A percentile compares a stretch with the other conserved stretches of the same genome.
phyloP scores from a whole-genome alignment of 306 rosid genomes.

The Ormosia semicastrata region DNA sequence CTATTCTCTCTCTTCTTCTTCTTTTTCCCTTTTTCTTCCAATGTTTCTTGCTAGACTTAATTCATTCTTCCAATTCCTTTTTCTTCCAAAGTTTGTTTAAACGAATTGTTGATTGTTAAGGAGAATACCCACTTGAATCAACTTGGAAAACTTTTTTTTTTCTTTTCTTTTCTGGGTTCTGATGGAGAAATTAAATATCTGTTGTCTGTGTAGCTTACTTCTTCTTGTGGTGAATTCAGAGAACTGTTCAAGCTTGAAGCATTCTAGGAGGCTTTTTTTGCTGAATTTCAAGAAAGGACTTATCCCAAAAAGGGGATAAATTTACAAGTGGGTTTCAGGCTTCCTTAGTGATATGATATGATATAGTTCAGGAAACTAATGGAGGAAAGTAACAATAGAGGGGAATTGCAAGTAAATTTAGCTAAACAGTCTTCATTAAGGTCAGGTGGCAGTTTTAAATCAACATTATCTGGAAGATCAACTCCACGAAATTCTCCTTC shows the following conservation, averaged over 20 bases:
- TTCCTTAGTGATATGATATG: slow-evolving; percentile 25
- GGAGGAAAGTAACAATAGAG: slow-evolving; percentile 63
- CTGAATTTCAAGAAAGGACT: slow-evolving; percentile 3
- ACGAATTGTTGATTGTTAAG: neutral
- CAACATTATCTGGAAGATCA: slow-evolving; percentile 69
- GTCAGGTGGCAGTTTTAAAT: slow-evolving; percentile 65
- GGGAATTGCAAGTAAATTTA: slow-evolving; percentile 49
- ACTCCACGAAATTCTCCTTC: slow-evolving; percentile 71
- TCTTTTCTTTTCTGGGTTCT: neutral
- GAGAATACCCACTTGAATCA: neutral
- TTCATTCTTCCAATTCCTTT: neutral
- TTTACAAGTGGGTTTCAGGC: neutral
- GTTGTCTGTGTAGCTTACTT: neutral
- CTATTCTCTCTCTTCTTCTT: neutral
- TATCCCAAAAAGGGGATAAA: neutral
- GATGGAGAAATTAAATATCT: neutral
- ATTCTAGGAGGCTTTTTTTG: neutral
- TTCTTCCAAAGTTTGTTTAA: neutral
- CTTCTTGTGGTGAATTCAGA: slow-evolving; percentile 16
- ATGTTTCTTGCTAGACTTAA: neutral
- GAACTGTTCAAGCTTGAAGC: slow-evolving; percentile 10
- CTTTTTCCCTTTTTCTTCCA: neutral
- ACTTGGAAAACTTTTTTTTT: neutral
- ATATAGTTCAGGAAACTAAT: slow-evolving; percentile 36
- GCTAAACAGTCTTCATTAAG: slow-evolving; percentile 43